Conservation (phyloP, 257 asterid genomes). For the Verbena officinalis region DNA sequence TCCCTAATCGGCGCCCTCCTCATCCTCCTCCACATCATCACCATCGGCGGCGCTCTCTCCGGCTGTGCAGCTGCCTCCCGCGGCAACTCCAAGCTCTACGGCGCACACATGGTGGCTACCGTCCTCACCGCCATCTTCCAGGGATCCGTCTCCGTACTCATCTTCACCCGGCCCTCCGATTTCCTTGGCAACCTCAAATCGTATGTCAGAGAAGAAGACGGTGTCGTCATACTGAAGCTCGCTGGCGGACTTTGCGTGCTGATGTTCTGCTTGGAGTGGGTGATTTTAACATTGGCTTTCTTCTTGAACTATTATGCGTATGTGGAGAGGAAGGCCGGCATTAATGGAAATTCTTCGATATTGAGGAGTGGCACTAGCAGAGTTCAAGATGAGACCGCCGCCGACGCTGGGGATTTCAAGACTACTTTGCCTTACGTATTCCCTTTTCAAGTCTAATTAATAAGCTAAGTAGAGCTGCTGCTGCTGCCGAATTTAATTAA, state of each 20-base stretch:
- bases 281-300: conserved; percentile 74
- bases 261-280: conserved; percentile 85
- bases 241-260: conserved; percentile 74
- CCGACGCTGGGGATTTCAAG: conserved; percentile 71
- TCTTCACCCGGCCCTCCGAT: conserved; percentile 68
- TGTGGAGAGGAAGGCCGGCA: conserved; percentile 47
- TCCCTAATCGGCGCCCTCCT: conserved; percentile 59
- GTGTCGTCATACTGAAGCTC: conserved; percentile 65
- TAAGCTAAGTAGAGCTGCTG: no score
- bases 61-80: conserved; percentile 81
- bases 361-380: conserved; percentile 57
- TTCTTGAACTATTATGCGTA: conserved; percentile 74
- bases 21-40: conserved; percentile 74
- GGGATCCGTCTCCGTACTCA: conserved; percentile 81
- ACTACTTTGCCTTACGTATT: conserved; percentile 60
- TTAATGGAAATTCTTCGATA: conserved; percentile 11
- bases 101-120: conserved; percentile 85
- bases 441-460: conserved; percentile 59
- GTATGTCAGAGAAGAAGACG: conserved; percentile 82
- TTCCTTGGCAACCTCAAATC: conserved; percentile 70
- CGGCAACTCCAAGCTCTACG: conserved; percentile 59
- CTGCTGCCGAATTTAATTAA: no score
- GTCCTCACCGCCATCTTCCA: conserved; percentile 89
- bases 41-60: conserved; percentile 62
- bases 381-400: conserved; percentile 64